phyloP scores from a whole-genome alignment of 2,329 filamentous ascomycete species.

The Botryotinia narcissicola region DNA sequence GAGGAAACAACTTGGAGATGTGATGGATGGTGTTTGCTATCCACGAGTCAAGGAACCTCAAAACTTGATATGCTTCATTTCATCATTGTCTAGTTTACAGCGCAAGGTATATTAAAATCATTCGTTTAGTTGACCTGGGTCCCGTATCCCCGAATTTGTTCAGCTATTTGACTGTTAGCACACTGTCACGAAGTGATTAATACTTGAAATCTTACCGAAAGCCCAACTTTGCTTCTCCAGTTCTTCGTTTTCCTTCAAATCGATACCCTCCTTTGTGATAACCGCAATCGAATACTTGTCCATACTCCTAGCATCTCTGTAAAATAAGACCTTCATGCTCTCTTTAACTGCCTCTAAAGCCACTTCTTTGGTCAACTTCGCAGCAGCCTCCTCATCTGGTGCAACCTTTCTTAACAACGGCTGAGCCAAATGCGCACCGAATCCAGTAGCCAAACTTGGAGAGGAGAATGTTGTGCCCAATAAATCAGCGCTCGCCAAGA shows the following conservation, averaged over 20 bases:
- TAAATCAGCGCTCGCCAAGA: conserved; percentile 87
- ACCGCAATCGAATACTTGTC: conserved; percentile 90
- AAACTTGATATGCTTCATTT: conserved; percentile 28
- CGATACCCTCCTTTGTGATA: conserved; percentile 83
- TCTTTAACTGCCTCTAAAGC: conserved; percentile 81
- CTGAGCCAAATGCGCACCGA: conserved; percentile 87
- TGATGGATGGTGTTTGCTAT: neutral
- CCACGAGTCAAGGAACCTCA: conserved; percentile 3
- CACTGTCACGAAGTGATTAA: neutral
- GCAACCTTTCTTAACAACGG: conserved; percentile 83
- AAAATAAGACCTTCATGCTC: conserved; percentile 98
- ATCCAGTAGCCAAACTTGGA: conserved; percentile 88
- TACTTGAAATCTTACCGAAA: conserved; percentile 50
- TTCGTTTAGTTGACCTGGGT: conserved; percentile 63
- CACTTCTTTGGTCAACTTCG: conserved; percentile 69
- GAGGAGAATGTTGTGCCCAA: conserved; percentile 88
- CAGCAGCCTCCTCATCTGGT: conserved; percentile 77
- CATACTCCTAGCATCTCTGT: conserved; percentile 89
- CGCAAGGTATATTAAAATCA: conserved; percentile 20
- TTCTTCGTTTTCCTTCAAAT: conserved; percentile 79
- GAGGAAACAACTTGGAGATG: neutral
- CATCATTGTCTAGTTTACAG: conserved; percentile 37
- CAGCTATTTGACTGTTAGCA: conserved; percentile 53
- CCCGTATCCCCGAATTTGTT: conserved; percentile 91
- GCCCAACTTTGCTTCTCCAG: conserved; percentile 97